Conservation (phyloP, 805 yeast genomes). For the Pichia exigua region DNA sequence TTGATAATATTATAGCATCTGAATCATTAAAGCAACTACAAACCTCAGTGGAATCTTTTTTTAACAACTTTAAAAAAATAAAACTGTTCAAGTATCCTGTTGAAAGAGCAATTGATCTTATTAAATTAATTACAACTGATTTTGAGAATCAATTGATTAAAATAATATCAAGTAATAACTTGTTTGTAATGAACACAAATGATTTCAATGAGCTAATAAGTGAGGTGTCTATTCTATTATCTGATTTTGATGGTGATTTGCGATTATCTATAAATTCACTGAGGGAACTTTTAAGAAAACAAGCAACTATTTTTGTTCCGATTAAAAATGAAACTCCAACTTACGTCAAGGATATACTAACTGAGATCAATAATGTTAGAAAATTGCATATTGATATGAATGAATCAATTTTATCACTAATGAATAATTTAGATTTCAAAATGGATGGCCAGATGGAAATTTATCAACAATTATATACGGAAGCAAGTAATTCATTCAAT, state of each 20-base stretch:
- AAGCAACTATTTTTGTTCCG: constrained; percentile 62
- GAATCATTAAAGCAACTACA: constrained; percentile 37
- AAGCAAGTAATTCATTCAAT: constrained; percentile 1
- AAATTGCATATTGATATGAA: background rate
- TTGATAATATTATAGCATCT: constrained; percentile 48
- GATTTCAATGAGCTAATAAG: constrained; percentile 23
- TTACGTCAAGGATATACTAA: background rate
- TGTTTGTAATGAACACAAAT: constrained; percentile 41
- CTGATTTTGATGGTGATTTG: constrained; percentile 50
- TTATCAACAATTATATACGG: constrained; percentile 1
- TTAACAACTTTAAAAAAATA: constrained; percentile 57
- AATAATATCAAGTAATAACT: constrained; percentile 29
- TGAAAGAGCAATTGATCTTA: constrained; percentile 52
- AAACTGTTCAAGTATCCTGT: constrained; percentile 57
- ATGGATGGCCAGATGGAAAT: background rate
- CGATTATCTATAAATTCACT: constrained; percentile 59
- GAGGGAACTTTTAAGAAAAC: constrained; percentile 66
- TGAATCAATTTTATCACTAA: background rate
- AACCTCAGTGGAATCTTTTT: constrained; percentile 38
- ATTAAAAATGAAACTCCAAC: constrained; percentile 47
- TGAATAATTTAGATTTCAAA: background rate
- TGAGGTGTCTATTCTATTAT: constrained; percentile 27
- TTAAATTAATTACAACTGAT: constrained; percentile 57
- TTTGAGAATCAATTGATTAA: constrained; percentile 37
- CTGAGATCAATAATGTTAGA: background rate